Evolutionary conservation across 2,329 filamentous ascomycete genomes (phyloP).

Genomic region (Sclerotinia glacialis): DNA sequence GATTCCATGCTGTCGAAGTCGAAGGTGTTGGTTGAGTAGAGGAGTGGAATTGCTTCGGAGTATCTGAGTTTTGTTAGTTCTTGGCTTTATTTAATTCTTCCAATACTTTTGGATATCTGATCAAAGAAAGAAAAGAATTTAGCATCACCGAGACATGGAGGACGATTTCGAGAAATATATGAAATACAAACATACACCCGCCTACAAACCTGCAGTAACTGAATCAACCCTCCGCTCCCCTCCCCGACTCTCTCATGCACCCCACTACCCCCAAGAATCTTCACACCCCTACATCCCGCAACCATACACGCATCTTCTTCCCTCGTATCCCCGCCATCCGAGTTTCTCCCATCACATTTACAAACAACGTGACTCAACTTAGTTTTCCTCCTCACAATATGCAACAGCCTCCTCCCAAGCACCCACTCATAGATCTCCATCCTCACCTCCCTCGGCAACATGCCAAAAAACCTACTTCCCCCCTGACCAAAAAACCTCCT

Average conservation of each 20-base stretch:
- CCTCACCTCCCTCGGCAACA: constrained; percentile 14
- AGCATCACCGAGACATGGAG: background rate
- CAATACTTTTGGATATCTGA: background rate
- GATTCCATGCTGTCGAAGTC: constrained; percentile 33
- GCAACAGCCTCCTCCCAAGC: constrained; percentile 25
- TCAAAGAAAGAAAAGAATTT: background rate
- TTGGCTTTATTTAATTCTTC: background rate
- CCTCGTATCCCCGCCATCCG: constrained; percentile 21
- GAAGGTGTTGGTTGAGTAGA: constrained; percentile 33
- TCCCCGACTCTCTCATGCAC: background rate
- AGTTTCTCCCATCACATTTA: background rate
- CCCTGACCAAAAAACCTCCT: constrained; percentile 4
- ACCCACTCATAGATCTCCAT: constrained; percentile 27
- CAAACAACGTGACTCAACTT: constrained; percentile 25
- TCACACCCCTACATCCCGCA: constrained; percentile 26
- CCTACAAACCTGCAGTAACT: constrained; percentile 30
- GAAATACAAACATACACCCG: constrained; percentile 26
- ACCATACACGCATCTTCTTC: constrained; percentile 23
- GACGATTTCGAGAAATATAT: background rate
- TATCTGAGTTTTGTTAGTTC: constrained; percentile 25
- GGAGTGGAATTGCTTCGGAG: constrained; percentile 28
- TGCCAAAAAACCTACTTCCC: background rate
- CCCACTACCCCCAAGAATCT: constrained; percentile 20
- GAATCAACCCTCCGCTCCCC: constrained; percentile 21
- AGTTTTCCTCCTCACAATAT: constrained; percentile 26